Evolutionary conservation across 805 yeast species (phyloP).

Genomic region (Blastobotrys parvus): DNA sequence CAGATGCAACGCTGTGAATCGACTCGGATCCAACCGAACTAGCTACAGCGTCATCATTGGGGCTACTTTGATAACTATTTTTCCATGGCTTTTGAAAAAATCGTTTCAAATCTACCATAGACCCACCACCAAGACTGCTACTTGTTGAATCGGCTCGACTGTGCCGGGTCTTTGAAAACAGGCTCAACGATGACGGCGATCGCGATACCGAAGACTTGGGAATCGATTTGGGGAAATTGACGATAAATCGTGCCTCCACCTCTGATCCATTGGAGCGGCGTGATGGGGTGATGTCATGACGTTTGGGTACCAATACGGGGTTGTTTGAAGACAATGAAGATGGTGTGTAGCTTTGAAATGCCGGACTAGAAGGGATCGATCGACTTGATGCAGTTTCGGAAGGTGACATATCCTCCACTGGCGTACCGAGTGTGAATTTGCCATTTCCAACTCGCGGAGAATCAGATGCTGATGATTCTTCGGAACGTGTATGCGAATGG

Average conservation of each 20-base stretch:
- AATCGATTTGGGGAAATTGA: conserved; percentile 64
- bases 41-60: not conserved
- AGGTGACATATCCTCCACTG: conserved; percentile 3
- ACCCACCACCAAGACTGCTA: conserved; percentile 8
- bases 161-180: conserved; percentile 24
- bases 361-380: not conserved
- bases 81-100: conserved; percentile 39
- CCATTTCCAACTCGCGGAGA: not conserved
- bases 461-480: not conserved
- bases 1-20: not conserved
- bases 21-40: not conserved
- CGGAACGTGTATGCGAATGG: not conserved
- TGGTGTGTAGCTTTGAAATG: not conserved
- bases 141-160: conserved; percentile 28
- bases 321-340: not conserved
- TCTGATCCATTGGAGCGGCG: conserved; percentile 27
- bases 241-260: conserved; percentile 80
- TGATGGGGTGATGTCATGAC: conserved; percentile 11
- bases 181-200: conserved; percentile 29
- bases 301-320: conserved; percentile 5
- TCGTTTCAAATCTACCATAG: conserved; percentile 35
- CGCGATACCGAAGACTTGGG: conserved; percentile 18
- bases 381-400: not conserved
- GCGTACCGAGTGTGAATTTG: conserved; percentile 9
- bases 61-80: conserved; percentile 6